phyloP scores from a whole-genome alignment of 495 filamentous ascomycete species.

The Pyronema omphalodes region DNA sequence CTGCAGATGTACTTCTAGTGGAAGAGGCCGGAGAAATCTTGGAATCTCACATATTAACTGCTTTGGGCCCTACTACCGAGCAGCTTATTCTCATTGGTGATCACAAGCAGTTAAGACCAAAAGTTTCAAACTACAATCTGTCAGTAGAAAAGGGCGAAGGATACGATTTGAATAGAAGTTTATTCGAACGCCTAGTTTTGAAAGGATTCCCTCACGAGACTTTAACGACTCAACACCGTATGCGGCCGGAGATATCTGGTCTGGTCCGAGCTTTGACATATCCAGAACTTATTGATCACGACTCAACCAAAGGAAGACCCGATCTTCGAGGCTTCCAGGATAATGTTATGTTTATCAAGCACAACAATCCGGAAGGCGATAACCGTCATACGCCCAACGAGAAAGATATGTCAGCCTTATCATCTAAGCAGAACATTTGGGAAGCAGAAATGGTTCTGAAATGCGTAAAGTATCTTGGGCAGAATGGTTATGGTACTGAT shows the following conservation, averaged over 20 bases:
- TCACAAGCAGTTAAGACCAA: slow-evolving; percentile 53
- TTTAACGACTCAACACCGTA: slow-evolving; percentile 2
- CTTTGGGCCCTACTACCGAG: slow-evolving; percentile 49
- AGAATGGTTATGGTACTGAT: slow-evolving; percentile 54
- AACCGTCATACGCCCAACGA: slow-evolving; percentile 31
- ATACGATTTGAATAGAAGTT: slow-evolving; percentile 49
- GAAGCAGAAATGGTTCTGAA: slow-evolving; percentile 51
- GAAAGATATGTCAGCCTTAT: slow-evolving; percentile 31
- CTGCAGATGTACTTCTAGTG: slow-evolving; percentile 40
- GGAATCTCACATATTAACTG: slow-evolving; percentile 49
- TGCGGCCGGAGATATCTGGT: slow-evolving; percentile 26
- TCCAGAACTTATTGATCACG: slow-evolving; percentile 41
- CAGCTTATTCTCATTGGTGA: slow-evolving; percentile 64
- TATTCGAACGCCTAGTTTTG: slow-evolving; percentile 53
- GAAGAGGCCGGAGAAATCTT: slow-evolving; percentile 69
- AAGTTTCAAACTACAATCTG: slow-evolving; percentile 45
- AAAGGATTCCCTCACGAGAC: slow-evolving; percentile 37
- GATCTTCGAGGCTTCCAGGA: slow-evolving; percentile 39
- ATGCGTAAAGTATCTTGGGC: slow-evolving; percentile 51
- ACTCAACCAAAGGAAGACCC: slow-evolving; percentile 33
- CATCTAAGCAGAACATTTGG: slow-evolving; percentile 44
- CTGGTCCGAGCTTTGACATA: slow-evolving; percentile 45
- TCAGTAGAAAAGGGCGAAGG: slow-evolving; percentile 50
- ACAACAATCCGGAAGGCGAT: slow-evolving; percentile 35
- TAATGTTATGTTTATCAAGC: slow-evolving; percentile 48